Conservation (phyloP, 192 early-diverging fungal species). For the Coemansia sp. region DNA sequence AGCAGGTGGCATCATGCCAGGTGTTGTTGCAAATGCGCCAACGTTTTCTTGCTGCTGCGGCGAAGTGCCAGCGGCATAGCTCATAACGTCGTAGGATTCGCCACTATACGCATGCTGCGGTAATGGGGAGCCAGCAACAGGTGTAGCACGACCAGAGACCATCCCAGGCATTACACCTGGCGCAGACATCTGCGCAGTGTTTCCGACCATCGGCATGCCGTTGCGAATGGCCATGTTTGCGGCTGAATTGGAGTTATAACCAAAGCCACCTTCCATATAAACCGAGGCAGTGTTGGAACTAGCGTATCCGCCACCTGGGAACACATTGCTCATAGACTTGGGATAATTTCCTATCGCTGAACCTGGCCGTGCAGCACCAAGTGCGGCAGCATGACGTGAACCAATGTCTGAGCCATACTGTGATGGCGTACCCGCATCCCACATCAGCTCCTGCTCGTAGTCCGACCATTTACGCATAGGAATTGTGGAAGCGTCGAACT, state of each 20-base stretch:
- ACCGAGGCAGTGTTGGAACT: slow-evolving; percentile 39
- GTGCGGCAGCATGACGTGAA: slow-evolving; percentile 31
- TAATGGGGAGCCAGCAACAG: slow-evolving; percentile 24
- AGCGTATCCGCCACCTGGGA: slow-evolving; percentile 21
- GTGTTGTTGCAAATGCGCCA: slow-evolving; percentile 7
- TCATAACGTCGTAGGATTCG: slow-evolving; percentile 43
- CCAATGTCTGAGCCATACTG: slow-evolving; percentile 43
- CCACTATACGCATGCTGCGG: slow-evolving; percentile 34
- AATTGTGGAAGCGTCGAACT: slow-evolving; percentile 75
- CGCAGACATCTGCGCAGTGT: slow-evolving; percentile 12
- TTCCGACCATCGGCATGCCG: slow-evolving; percentile 20
- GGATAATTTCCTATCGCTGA: slow-evolving; percentile 47
- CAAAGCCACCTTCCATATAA: slow-evolving; percentile 45
- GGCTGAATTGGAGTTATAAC: slow-evolving; percentile 32
- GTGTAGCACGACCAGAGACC: slow-evolving; percentile 31
- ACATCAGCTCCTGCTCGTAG: slow-evolving; percentile 71
- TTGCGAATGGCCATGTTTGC: slow-evolving; percentile 39
- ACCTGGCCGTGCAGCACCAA: slow-evolving; percentile 34
- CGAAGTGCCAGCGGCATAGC: slow-evolving; percentile 29
- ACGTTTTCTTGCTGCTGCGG: slow-evolving; percentile 29
- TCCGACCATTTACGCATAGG: slow-evolving; percentile 80
- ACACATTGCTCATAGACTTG: slow-evolving; percentile 38
- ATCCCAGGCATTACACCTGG: slow-evolving; percentile 15
- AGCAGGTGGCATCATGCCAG: slow-evolving; percentile 24
- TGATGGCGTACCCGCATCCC: slow-evolving; percentile 59